Conservation (phyloP, 345 rosid genomes). For the Hirschfeldia incana region DNA sequence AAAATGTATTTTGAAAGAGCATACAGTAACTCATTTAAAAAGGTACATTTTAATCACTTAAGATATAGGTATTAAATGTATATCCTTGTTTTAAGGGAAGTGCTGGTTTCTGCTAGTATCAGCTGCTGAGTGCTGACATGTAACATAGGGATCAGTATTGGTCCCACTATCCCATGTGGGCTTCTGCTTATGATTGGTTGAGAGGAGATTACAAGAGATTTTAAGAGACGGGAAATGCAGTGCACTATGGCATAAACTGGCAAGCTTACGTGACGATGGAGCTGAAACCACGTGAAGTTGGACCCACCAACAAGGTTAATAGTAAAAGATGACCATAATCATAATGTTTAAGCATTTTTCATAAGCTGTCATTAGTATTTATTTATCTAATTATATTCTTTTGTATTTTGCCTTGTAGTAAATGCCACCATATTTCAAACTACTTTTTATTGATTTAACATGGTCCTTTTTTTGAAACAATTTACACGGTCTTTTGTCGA, state of each 20-base stretch:
- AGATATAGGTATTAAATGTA: too few species aligned
- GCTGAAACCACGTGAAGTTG: conserved; percentile 50
- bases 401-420: background rate
- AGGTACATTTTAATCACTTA: too few species aligned
- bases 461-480: too few species aligned
- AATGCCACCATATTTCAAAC: conserved; percentile 9
- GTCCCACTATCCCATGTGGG: conserved; percentile 65
- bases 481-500: background rate
- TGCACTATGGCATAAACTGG: background rate
- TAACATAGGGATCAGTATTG: conserved; percentile 25
- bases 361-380: background rate
- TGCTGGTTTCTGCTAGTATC: conserved; percentile 18
- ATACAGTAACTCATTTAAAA: too few species aligned
- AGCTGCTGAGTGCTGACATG: conserved; percentile 33
- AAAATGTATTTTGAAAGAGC: too few species aligned
- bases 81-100: conserved; percentile 17
- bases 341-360: background rate
- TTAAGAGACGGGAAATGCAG: conserved; percentile 18
- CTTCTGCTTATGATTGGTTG: conserved; percentile 57
- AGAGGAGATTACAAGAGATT: conserved; percentile 66
- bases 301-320: conserved; percentile 8
- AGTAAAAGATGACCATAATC: background rate
- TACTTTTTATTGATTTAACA: background rate
- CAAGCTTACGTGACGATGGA: conserved; percentile 47
- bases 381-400: background rate